A percentile compares a stretch with the other conserved stretches of the same genome.
Evolutionary conservation across 73 alveolate genomes (phyloP).

Genomic region (Effrenium voratum): DNA sequence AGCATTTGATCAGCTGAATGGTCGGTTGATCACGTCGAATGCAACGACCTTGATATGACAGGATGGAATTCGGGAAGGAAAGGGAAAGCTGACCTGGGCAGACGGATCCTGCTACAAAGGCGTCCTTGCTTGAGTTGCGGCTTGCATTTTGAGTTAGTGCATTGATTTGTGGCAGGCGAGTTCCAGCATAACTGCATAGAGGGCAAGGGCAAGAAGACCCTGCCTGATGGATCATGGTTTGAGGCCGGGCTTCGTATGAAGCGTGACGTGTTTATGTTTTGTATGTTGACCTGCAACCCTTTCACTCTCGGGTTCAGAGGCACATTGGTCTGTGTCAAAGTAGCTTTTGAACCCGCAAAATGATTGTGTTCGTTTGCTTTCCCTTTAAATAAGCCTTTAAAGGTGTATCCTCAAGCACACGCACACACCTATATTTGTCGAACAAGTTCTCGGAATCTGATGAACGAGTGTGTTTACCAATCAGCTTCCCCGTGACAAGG

Average conservation of each 20-base stretch:
- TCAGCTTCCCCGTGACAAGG: too few relatives aligned
- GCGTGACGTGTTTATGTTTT: background rate
- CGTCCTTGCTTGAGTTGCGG: background rate
- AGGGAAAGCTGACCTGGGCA: constrained; percentile 93
- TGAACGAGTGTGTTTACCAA: too few relatives aligned
- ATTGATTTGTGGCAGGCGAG: constrained; percentile 17
- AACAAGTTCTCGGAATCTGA: too few relatives aligned
- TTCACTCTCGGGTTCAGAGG: too few relatives aligned
- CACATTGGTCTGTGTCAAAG: too few relatives aligned
- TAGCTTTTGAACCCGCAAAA: too few relatives aligned
- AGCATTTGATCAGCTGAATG: too few relatives aligned
- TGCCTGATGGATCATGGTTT: constrained; percentile 93
- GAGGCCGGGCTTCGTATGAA: background rate
- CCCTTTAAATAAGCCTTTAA: too few relatives aligned
- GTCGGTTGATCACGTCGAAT: too few relatives aligned
- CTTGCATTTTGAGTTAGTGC: background rate
- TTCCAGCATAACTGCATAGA: constrained; percentile 93
- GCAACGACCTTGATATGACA: background rate
- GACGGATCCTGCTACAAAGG: constrained; percentile 93
- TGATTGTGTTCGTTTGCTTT: too few relatives aligned
- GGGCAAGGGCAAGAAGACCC: constrained; percentile 93
- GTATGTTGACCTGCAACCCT: background rate
- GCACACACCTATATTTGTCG: too few relatives aligned
- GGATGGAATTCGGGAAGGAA: constrained; percentile 93
- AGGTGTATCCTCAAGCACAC: too few relatives aligned